These are phyloP conservation scores for Myxozyma melibiosi DNA, from an alignment of 805 yeast species.

Conservation along the genomic window DNA sequence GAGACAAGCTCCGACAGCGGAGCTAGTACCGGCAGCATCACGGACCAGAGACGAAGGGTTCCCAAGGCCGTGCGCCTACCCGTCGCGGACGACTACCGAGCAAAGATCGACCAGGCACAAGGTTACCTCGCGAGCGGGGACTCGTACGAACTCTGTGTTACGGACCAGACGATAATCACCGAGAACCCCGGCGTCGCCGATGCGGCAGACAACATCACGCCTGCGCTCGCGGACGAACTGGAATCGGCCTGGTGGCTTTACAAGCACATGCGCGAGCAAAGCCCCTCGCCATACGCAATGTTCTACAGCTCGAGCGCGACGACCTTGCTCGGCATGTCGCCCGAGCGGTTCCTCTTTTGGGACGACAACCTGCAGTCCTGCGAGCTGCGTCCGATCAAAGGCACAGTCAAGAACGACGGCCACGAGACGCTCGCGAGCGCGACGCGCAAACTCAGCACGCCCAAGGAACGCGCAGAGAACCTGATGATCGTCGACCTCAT, in stretches of 20 bases:
- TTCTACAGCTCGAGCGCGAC: slow-evolving; percentile 68
- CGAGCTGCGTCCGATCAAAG: slow-evolving; percentile 93
- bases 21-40: too few relatives aligned
- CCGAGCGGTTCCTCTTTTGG: slow-evolving; percentile 92
- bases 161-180: slow-evolving; percentile 52
- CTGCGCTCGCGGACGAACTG: not conserved
- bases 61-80: not conserved
- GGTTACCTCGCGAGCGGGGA: slow-evolving; percentile 73
- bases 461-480: slow-evolving; percentile 91
- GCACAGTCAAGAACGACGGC: slow-evolving; percentile 76
- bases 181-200: slow-evolving; percentile 54
- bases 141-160: slow-evolving; percentile 90
- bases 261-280: slow-evolving; percentile 64
- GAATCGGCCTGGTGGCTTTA: slow-evolving; percentile 67
- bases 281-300: slow-evolving; percentile 93
- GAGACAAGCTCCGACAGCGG: not conserved
- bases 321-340: slow-evolving; percentile 80
- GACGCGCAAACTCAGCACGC: slow-evolving; percentile 16
- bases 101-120: slow-evolving; percentile 66
- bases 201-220: not conserved
- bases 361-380: slow-evolving; percentile 50
- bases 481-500: slow-evolving; percentile 95
- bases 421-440: slow-evolving; percentile 32
- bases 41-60: too few relatives aligned
- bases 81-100: slow-evolving; percentile 47